These are phyloP conservation scores for Ascochyta viciae-villosae DNA, from an alignment of 2,329 filamentous ascomycete species.

Conservation along the genomic window DNA sequence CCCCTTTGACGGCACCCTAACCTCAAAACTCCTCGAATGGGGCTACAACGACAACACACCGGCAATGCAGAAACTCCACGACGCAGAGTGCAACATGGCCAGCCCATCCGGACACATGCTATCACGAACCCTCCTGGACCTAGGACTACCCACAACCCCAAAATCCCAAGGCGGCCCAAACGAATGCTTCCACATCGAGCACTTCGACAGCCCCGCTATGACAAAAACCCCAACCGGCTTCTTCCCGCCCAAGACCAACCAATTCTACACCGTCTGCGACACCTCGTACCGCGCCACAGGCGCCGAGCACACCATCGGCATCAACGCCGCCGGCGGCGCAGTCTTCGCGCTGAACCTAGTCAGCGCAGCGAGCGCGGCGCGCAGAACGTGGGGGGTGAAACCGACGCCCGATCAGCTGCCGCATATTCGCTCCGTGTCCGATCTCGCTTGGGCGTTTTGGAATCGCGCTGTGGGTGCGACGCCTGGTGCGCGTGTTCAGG, in stretches of 20 bases:
- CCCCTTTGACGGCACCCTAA: background rate
- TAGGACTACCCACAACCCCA: conserved; percentile 6
- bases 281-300: conserved; percentile 6
- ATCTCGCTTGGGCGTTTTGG: conserved; percentile 10
- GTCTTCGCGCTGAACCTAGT: conserved; percentile 14
- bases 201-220: conserved; percentile 13
- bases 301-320: conserved; percentile 19
- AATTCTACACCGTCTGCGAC: background rate
- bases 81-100: background rate
- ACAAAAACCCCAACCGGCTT: background rate
- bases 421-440: background rate
- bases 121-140: background rate
- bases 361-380: background rate
- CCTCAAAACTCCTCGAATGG: background rate
- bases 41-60: background rate
- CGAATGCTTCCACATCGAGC: conserved; percentile 21
- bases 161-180: conserved; percentile 18
- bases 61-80: background rate
- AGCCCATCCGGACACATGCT: background rate
- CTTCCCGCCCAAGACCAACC: background rate
- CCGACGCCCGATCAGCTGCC: background rate
- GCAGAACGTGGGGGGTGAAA: background rate
- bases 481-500: conserved; percentile 4
- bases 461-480: conserved; percentile 1
- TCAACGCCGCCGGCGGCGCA: conserved; percentile 16